Evolutionary conservation across 257 asterid species (phyloP).

Genomic region (Ajuga chamaepitys): DNA sequence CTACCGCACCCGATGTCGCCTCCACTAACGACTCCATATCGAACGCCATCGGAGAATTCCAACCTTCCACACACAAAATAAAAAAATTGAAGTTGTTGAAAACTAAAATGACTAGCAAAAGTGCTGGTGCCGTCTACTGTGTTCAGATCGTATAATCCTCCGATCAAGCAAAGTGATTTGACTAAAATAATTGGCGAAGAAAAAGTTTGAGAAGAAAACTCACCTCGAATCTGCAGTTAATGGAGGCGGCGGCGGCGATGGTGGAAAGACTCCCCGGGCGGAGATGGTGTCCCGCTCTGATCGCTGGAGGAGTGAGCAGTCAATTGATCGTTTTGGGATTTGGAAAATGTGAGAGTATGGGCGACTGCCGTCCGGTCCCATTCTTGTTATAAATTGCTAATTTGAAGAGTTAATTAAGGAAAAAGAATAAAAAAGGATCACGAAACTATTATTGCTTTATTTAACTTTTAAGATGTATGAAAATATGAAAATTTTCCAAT

Average conservation of each 20-base stretch:
- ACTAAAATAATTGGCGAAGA: neutral
- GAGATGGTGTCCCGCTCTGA: constrained; percentile 2
- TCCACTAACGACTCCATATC: constrained; percentile 82
- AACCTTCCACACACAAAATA: constrained; percentile 12
- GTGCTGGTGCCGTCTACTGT: neutral
- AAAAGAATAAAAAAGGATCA: too few species aligned
- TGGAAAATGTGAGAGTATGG: constrained; percentile 14
- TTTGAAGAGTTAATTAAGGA: too few species aligned
- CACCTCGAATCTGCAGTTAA: constrained; percentile 8
- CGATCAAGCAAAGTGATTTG: constrained; percentile 4
- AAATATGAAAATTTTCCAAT: too few species aligned
- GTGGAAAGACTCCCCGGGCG: neutral
- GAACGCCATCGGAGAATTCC: constrained; percentile 25
- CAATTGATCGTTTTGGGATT: constrained; percentile 21
- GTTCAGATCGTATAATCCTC: constrained; percentile 16
- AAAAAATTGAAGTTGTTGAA: neutral
- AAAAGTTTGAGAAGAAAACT: neutral
- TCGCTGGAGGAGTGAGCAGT: constrained; percentile 17
- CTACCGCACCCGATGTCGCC: constrained; percentile 95
- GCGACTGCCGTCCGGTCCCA: neutral
- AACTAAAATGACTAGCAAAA: neutral
- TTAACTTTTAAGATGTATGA: too few species aligned
- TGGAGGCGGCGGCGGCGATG: constrained; percentile 11
- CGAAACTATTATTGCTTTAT: too few species aligned
- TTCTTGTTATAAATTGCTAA: too few species aligned